Conservation (phyloP, 768 basidiomycete species). For the Mycena belliarum region DNA sequence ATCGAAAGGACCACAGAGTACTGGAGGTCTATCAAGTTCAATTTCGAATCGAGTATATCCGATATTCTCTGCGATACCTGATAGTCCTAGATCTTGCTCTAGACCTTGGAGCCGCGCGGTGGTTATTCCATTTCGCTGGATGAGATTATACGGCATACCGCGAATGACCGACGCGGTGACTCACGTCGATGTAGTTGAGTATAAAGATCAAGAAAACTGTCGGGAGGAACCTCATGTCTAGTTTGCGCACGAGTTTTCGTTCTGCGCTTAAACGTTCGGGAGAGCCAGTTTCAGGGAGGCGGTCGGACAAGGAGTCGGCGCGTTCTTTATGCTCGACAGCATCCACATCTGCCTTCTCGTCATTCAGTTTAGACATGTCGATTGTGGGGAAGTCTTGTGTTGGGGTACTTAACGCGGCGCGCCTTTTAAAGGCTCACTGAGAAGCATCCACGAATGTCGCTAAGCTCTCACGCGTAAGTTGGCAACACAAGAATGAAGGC, state of each 20-base stretch:
- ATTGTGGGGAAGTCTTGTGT: neutral
- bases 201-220: constrained; percentile 61
- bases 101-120: constrained; percentile 52
- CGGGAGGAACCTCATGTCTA: constrained; percentile 58
- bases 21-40: constrained; percentile 42
- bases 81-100: constrained; percentile 47
- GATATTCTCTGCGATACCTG: constrained; percentile 38
- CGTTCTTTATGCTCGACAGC: constrained; percentile 10
- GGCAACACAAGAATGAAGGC: neutral
- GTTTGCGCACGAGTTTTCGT: constrained; percentile 52
- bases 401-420: neutral
- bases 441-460: neutral
- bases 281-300: constrained; percentile 14
- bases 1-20: constrained; percentile 54
- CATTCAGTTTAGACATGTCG: neutral
- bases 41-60: no score
- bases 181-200: constrained; percentile 70
- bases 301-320: neutral
- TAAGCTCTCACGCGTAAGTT: no score
- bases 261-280: constrained; percentile 38
- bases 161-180: constrained; percentile 1
- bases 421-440: neutral
- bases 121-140: constrained; percentile 47
- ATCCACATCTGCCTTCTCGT: neutral
- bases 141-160: neutral